Conservation (phyloP, 768 basidiomycete genomes). For the Lentinula sp. region DNA sequence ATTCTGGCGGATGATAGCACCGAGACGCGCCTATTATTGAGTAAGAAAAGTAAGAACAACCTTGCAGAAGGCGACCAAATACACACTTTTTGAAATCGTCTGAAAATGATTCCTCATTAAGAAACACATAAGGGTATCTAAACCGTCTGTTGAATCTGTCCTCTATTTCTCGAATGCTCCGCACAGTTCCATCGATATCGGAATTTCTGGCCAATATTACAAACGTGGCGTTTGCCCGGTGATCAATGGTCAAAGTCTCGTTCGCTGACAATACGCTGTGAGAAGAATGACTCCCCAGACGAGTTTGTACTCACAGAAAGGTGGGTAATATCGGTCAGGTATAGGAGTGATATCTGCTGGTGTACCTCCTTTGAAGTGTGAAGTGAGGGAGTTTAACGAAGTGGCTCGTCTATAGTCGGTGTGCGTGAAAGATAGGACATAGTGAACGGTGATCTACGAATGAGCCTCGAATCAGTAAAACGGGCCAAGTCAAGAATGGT, state of each 20-base stretch:
- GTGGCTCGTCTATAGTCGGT: conserved; percentile 38
- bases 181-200: conserved; percentile 51
- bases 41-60: not conserved
- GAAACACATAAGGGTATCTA: conserved; percentile 82
- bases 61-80: not conserved
- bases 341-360: conserved; percentile 25
- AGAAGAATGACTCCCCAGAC: not conserved
- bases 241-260: not conserved
- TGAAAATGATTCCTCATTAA: conserved; percentile 80
- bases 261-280: not conserved
- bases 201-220: conserved; percentile 58
- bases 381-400: conserved; percentile 27
- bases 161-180: conserved; percentile 71
- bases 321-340: not conserved
- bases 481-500: too few species aligned
- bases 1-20: conserved; percentile 17
- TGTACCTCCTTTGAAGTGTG: conserved; percentile 15
- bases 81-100: conserved; percentile 63
- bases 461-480: not conserved
- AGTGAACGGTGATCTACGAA: conserved; percentile 31
- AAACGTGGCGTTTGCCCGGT: conserved; percentile 31
- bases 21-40: conserved; percentile 15
- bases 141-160: conserved; percentile 75
- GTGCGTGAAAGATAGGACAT: conserved; percentile 37
- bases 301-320: not conserved